Conservation (phyloP, 2,329 filamentous ascomycete genomes). For the Talaromyces atroroseus region DNA sequence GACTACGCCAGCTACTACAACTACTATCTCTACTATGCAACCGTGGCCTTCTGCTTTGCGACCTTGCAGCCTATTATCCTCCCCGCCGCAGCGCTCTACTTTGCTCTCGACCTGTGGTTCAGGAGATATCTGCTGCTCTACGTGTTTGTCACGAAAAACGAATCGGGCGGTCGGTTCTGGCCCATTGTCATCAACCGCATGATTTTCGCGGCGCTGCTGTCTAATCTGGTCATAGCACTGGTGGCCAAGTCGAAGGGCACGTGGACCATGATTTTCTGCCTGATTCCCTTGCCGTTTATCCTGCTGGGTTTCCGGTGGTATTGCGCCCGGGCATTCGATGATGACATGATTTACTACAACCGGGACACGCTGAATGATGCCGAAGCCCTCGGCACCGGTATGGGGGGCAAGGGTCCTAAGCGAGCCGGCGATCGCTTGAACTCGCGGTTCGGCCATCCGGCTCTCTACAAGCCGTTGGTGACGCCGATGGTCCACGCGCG, state of each 20-base stretch:
- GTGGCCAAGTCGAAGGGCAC: slow-evolving; percentile 67
- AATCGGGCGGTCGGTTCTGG: slow-evolving; percentile 93
- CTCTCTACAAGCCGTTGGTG: slow-evolving; percentile 79
- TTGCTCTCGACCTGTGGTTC: slow-evolving; percentile 75
- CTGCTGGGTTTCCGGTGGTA: slow-evolving; percentile 82
- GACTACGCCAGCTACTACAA: slow-evolving; percentile 98
- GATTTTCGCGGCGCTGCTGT: slow-evolving; percentile 71
- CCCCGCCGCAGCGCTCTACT: slow-evolving; percentile 82
- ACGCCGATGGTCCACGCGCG: slow-evolving; percentile 94
- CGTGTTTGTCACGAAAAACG: slow-evolving; percentile 93
- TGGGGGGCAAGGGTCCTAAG: slow-evolving; percentile 31
- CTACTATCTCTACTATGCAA: slow-evolving; percentile 92
- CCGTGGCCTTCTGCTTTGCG: slow-evolving; percentile 78
- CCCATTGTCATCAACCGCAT: slow-evolving; percentile 87
- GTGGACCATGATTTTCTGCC: slow-evolving; percentile 59
- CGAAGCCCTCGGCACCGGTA: slow-evolving; percentile 35
- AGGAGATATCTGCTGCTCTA: slow-evolving; percentile 96
- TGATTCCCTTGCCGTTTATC: slow-evolving; percentile 71
- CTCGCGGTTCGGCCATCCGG: slow-evolving; percentile 83
- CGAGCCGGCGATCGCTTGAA: slow-evolving; percentile 57
- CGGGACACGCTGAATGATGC: slow-evolving; percentile 54
- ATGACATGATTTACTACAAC: slow-evolving; percentile 74
- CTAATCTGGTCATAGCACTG: slow-evolving; percentile 72
- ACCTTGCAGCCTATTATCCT: slow-evolving; percentile 82
- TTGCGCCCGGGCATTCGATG: slow-evolving; percentile 70